phyloP scores from a whole-genome alignment of 352 stramenopile genomes.

The Thalassiosira exigua region DNA sequence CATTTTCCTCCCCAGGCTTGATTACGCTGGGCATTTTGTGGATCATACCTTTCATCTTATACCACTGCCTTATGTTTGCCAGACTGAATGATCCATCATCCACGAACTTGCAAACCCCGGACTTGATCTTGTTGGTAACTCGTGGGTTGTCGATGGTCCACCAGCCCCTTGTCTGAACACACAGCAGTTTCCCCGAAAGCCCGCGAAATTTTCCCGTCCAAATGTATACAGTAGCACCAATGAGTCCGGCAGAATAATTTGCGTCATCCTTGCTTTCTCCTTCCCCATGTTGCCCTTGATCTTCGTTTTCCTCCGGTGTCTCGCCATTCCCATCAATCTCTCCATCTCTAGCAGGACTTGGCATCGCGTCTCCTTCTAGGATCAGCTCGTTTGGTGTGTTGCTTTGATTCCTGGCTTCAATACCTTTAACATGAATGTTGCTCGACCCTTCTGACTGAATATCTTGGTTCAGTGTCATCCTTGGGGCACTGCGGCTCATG shows the following conservation, averaged over 20 bases:
- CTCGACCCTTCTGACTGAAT: no score
- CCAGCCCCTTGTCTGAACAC: constrained; percentile 17
- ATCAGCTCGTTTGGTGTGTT: no score
- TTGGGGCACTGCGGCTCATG: no score
- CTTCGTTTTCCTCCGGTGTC: background rate
- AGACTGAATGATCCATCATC: constrained; percentile 23
- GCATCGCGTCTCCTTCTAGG: no score
- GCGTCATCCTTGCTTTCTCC: background rate
- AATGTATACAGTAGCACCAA: constrained; percentile 24
- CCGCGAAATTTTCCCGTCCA: constrained; percentile 2
- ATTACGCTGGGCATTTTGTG: constrained; percentile 18
- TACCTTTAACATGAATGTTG: no score
- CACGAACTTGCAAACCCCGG: constrained; percentile 8
- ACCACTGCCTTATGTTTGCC: constrained; percentile 10
- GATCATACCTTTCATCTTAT: background rate
- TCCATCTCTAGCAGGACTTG: background rate
- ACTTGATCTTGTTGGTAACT: constrained; percentile 14
- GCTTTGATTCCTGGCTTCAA: no score
- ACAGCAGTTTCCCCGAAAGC: constrained; percentile 20
- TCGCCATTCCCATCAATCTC: background rate
- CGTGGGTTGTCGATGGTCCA: constrained; percentile 23
- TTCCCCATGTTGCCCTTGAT: background rate
- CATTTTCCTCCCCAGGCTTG: constrained; percentile 6
- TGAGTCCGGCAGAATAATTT: constrained; percentile 23
- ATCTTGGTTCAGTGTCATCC: no score